These are phyloP conservation scores for Naganishia kalamii DNA, from an alignment of 768 basidiomycete species.

Conservation along the genomic window DNA sequence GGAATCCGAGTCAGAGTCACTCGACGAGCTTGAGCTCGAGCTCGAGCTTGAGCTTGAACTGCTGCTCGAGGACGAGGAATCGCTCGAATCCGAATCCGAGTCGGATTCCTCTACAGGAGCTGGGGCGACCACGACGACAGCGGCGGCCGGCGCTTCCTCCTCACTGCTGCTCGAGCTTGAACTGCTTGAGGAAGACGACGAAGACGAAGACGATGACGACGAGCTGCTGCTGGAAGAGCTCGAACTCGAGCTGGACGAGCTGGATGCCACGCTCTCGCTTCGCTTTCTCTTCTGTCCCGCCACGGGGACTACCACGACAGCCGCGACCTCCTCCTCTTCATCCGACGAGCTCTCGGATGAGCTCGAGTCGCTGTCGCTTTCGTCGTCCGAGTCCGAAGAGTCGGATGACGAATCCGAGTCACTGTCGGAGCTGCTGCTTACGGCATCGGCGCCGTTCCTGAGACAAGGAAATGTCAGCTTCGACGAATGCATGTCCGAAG, in stretches of 20 bases:
- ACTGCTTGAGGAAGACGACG: slow-evolving; percentile 4
- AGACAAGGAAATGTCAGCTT: slow-evolving; percentile 1
- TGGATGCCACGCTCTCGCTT: slow-evolving; percentile 14
- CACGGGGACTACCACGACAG: background rate
- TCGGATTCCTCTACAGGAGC: background rate
- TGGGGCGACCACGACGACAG: background rate
- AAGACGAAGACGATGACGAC: slow-evolving; percentile 14
- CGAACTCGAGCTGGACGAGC: slow-evolving; percentile 16
- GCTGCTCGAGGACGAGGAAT: no score
- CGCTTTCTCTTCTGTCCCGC: slow-evolving; percentile 24
- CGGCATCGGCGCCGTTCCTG: slow-evolving; percentile 13
- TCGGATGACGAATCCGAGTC: slow-evolving; percentile 19
- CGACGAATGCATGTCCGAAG: background rate
- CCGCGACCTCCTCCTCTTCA: slow-evolving; percentile 15
- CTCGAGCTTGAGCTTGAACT: slow-evolving; percentile 2
- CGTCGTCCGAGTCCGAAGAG: slow-evolving; percentile 23
- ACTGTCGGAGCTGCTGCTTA: slow-evolving; percentile 5
- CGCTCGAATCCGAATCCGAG: background rate
- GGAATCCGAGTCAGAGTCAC: slow-evolving; percentile 19
- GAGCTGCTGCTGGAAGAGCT: background rate
- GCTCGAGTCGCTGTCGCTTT: slow-evolving; percentile 9
- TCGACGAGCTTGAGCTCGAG: slow-evolving; percentile 12
- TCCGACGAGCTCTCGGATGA: slow-evolving; percentile 25
- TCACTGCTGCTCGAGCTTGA: background rate
- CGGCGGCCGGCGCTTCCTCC: background rate